Conservation (phyloP, 2,329 filamentous ascomycete species). For the Aspergillus bombycis region DNA sequence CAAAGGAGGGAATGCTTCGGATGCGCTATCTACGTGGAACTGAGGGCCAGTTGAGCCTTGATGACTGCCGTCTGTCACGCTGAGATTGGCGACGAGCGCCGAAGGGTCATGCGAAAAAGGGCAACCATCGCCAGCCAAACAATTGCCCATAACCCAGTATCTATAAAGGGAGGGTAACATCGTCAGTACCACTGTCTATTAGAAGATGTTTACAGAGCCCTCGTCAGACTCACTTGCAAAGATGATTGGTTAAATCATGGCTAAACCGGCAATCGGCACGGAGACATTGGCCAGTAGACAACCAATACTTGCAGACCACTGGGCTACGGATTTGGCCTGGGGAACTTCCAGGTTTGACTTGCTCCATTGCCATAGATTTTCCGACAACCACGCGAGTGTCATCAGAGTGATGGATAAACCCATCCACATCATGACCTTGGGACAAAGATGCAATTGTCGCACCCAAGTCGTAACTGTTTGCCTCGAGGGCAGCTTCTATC, state of each 20-base stretch:
- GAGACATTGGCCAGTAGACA: constrained; percentile 93
- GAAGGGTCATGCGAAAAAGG: constrained; percentile 97
- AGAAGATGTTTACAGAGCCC: neutral
- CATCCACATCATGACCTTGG: constrained; percentile 65
- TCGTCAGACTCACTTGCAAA: constrained; percentile 83
- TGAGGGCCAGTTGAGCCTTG: constrained; percentile 60
- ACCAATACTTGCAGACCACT: constrained; percentile 95
- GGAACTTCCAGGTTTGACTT: constrained; percentile 74
- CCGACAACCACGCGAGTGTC: constrained; percentile 75
- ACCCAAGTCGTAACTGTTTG: constrained; percentile 89
- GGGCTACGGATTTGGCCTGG: constrained; percentile 76
- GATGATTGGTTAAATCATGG: constrained; percentile 90
- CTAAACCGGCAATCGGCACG: constrained; percentile 96
- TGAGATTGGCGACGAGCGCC: constrained; percentile 79
- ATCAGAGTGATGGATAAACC: constrained; percentile 56
- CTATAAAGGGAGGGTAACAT: constrained; percentile 50
- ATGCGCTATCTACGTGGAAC: constrained; percentile 76
- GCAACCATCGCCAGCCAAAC: constrained; percentile 88
- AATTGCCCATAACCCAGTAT: constrained; percentile 96
- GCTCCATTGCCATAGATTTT: constrained; percentile 80
- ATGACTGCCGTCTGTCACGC: constrained; percentile 60
- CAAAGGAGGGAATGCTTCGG: constrained; percentile 81
- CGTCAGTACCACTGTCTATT: constrained; percentile 1
- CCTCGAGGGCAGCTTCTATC: constrained; percentile 85
- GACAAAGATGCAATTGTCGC: constrained; percentile 89